Base-by-base conservation (phyloP, 2,329 filamentous ascomycete species). In the Diaporthe amygdali region DNA sequence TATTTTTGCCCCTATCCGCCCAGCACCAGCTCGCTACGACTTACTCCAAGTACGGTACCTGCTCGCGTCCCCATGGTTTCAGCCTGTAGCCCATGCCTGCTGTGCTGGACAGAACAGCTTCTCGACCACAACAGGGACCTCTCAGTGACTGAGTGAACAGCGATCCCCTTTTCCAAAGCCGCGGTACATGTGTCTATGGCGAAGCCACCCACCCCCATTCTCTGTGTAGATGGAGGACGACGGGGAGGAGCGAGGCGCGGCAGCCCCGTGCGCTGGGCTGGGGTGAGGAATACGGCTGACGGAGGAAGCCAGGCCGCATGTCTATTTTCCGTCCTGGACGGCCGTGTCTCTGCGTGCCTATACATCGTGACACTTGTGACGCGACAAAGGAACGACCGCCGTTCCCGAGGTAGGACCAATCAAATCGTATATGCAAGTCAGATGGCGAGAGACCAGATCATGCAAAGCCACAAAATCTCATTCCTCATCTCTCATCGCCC, bases 1-100 rank as follows among this genome's bases (percentile, higher is more conserved):
- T 68, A 68, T 68, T 68, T 68, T 68, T 51, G 66, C 44, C 44
- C n/a, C 30, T 41, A 37, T 59, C 66, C 66, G 61, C 61, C 22
- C 25, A 32, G 8, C 27, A 39, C 52, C 27, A 66, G 17, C 27
- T 37, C 56, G 56, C 41, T 55, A 55, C 37, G 17, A 30, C 34
- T 44, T 51, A 27, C 30, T 49, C 34, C 34, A 59, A n/a, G 41
- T 49, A 59, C 41, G 25, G 32, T 49, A 56, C 59, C 44, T 37
- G 20, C 59, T 37, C 34, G 30, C 44, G n/a, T 63, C 27, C n/a
- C 55, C 17, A 32, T 47, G 27, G 56, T 63, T 46, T 63, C 56
- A 63, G 41, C 56, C 39, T 63, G 25, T n/a, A 32, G 39, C 34
- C 54, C 34, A 22, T 59, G 54, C 54, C 54, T 59, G 25, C 17